Evolutionary conservation across 495 filamentous ascomycete genomes (phyloP).

Genomic region (Eremomyces bilateralis): DNA sequence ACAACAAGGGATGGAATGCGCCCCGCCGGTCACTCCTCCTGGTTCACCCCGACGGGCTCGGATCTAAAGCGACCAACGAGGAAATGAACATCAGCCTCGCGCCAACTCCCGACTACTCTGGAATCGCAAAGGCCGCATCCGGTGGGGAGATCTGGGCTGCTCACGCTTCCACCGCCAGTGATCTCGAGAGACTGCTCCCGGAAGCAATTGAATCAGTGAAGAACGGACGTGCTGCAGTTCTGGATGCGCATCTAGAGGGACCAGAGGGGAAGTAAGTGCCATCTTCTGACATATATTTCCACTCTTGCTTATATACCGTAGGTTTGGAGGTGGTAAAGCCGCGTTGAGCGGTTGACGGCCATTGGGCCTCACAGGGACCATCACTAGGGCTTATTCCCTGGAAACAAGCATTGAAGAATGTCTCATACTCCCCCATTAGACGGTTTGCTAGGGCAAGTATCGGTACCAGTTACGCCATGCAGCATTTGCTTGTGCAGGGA

Average conservation of each 20-base stretch:
- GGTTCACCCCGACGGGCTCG: slow-evolving; percentile 18
- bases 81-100: slow-evolving; percentile 81
- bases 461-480: too few species aligned
- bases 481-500: too few species aligned
- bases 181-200: slow-evolving; percentile 14
- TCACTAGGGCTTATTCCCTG: too few species aligned
- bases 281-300: too few species aligned
- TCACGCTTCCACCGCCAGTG: slow-evolving; percentile 14
- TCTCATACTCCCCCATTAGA: too few species aligned
- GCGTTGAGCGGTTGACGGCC: too few species aligned
- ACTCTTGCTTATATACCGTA: too few species aligned
- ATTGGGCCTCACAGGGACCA: too few species aligned
- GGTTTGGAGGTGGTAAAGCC: too few species aligned
- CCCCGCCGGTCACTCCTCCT: slow-evolving; percentile 17
- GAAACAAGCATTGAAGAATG: too few species aligned
- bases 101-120: slow-evolving; percentile 71
- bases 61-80: slow-evolving; percentile 54
- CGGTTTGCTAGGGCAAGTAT: too few species aligned
- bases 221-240: slow-evolving; percentile 16
- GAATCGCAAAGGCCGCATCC: slow-evolving; percentile 76
- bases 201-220: slow-evolving; percentile 18
- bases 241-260: slow-evolving; percentile 22
- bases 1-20: slow-evolving; percentile 56
- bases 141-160: slow-evolving; percentile 32
- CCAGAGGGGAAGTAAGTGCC: slow-evolving; percentile 21